Conservation (phyloP, 768 basidiomycete genomes). For the Russula sp. region DNA sequence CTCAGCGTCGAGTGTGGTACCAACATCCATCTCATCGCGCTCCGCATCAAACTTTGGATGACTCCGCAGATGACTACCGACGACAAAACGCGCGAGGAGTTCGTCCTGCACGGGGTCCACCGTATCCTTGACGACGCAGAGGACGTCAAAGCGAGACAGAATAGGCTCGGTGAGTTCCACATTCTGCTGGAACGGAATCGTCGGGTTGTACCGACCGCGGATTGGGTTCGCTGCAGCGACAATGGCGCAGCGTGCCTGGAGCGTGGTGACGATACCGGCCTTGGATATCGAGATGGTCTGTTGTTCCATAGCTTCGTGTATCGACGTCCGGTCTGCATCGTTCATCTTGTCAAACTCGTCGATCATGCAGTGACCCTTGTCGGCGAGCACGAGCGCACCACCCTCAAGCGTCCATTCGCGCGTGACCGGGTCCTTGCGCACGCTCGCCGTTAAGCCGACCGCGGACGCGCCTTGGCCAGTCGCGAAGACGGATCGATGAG, state of each 20-base stretch:
- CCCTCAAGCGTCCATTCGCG: conserved; percentile 99
- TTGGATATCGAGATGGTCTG: conserved; percentile 99
- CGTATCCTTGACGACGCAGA: conserved; percentile 97
- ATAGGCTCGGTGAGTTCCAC: conserved; percentile 99
- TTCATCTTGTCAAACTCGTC: conserved; percentile 99
- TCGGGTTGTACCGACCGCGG: conserved; percentile 95
- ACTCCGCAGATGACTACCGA: conserved; percentile 90
- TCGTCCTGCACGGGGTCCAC: conserved; percentile 98
- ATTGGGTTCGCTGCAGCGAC: conserved; percentile 98
- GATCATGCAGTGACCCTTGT: conserved; percentile 96
- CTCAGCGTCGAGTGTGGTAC: conserved; percentile 83
- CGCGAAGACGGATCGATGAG: conserved; percentile 94
- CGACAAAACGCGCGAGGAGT: conserved; percentile 94
- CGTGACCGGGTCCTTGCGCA: conserved; percentile 97
- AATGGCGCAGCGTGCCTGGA: conserved; percentile 97
- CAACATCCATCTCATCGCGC: conserved; percentile 91
- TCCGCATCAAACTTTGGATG: conserved; percentile 90
- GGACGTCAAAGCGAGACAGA: conserved; percentile 93
- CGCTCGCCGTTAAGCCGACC: conserved; percentile 97
- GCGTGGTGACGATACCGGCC: conserved; percentile 96
- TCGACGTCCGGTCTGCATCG: conserved; percentile 94
- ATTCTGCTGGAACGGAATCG: conserved; percentile 97
- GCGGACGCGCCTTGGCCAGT: conserved; percentile 98
- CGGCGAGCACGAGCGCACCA: conserved; percentile 95
- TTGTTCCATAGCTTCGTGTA: conserved; percentile 99